Evolutionary conservation across 176 grass and related monocot genomes (phyloP), one percentile per base, ranked within the genome.

Genomic region (Oryza glumipatula): DNA sequence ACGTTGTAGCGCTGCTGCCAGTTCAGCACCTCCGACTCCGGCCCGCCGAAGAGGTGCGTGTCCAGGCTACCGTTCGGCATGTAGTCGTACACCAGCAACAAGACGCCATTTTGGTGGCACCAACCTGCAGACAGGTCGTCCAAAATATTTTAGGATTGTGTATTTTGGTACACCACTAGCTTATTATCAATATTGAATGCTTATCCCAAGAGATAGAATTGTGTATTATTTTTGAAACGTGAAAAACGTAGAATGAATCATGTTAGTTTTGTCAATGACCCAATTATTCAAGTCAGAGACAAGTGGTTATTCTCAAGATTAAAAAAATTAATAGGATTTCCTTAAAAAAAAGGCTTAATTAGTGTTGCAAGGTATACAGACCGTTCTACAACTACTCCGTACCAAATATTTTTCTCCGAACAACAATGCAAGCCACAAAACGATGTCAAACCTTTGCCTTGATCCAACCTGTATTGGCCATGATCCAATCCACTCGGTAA

Each of bases 41-140:
- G n/a, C 1, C 68, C 91, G 70, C 76, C 58, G 76, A 87, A 98
- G 43, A 90, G 54, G 76, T 93, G 88, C 61, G 22, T 60, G 74
- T 92, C 91, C 12, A 95, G 75, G 73, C 95, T 94, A 69, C 95
- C 95, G 33, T 92, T 91, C 11, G 92, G 95, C 92, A 94, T 94
- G 90, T 78, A 94, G 36, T 88, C 92, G 80, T 94, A 97, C 76
- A 97, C 94, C 44, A 97, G 88, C n/a, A 94, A 83, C 47, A 97
- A 41, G 39, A 88, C 86, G 9, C 92, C 90, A 5, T 92, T 90
- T 86, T 90, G 87, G 23, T 97, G 92, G 85, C 94, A 92, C 94
- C 94, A 97, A 1, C 94, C 92, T 97, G 76, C 60, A 92, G 35
- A 76, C 7, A 33, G 0, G 19, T 0, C 77, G 68, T 58, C 46